These are phyloP conservation scores for Solanum chacoense DNA, from an alignment of 305 asterid genomes.

Conservation along the genomic window DNA sequence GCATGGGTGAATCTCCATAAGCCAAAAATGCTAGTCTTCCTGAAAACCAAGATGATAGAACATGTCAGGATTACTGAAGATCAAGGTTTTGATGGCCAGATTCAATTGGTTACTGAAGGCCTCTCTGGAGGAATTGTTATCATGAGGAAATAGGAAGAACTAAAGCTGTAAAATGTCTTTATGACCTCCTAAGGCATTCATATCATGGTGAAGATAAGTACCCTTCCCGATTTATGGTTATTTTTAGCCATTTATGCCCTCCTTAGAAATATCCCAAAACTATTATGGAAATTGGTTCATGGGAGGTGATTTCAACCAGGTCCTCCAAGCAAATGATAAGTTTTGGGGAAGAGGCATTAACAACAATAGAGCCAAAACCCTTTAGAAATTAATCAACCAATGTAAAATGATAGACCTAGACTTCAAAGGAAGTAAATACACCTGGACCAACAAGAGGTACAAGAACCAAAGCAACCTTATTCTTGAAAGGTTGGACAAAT, in stretches of 20 bases:
- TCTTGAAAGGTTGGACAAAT: background rate
- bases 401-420: background rate
- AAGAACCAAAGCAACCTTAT: background rate
- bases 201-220: background rate
- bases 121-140: background rate
- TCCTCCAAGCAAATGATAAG: background rate
- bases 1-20: background rate
- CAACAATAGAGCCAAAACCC: background rate
- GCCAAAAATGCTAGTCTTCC: background rate
- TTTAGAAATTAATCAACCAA: background rate
- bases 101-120: background rate
- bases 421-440: background rate
- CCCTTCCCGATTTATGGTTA: background rate
- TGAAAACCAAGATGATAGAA: background rate
- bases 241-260: background rate
- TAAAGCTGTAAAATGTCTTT: background rate
- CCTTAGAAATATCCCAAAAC: background rate
- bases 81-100: background rate
- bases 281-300: background rate
- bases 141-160: background rate
- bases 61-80: background rate
- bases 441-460: background rate
- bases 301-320: background rate
- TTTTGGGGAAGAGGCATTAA: background rate
- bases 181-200: background rate